phyloP scores from a whole-genome alignment of 2,329 filamentous ascomycete species.

The Diaporthe velutina region DNA sequence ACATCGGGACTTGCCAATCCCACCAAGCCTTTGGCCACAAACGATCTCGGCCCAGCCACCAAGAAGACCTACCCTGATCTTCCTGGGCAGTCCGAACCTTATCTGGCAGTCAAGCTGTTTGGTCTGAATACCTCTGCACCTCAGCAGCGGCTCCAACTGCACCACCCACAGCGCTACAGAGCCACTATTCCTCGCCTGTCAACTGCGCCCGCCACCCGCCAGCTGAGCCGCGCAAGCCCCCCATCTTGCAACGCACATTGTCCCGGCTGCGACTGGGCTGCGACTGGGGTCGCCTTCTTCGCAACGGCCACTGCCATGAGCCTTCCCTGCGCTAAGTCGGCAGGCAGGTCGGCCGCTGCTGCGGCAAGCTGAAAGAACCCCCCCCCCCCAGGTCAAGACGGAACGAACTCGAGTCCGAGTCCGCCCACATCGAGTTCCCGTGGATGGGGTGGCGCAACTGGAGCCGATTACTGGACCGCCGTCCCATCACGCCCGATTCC shows the following conservation, averaged over 20 bases:
- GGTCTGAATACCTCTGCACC: conserved; percentile 12
- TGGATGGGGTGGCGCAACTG: not conserved
- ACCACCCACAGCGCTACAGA: not conserved
- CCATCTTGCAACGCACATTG: conserved; percentile 21
- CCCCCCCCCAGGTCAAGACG: not conserved
- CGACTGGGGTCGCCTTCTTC: not conserved
- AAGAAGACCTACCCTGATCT: not conserved
- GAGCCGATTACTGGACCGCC: conserved; percentile 1
- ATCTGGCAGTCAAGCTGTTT: conserved; percentile 19
- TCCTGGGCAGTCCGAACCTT: conserved; percentile 4
- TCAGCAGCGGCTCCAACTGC: not conserved
- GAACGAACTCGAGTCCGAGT: conserved; percentile 26
- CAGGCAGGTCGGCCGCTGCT: not conserved
- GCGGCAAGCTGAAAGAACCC: not conserved
- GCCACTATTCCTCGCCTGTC: not conserved
- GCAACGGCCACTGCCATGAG: not conserved
- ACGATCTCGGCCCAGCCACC: not conserved
- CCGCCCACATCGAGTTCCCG: too few species aligned
- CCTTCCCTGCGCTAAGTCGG: not conserved
- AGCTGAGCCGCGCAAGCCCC: conserved; percentile 28
- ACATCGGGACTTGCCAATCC: not conserved
- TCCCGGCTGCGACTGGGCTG: conserved; percentile 6
- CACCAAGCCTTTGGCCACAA: not conserved
- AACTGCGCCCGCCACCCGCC: conserved; percentile 5
- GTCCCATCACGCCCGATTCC: conserved; percentile 5